Base-by-base conservation (phyloP, 495 filamentous ascomycete genomes). In the Xylaria grammica region DNA sequence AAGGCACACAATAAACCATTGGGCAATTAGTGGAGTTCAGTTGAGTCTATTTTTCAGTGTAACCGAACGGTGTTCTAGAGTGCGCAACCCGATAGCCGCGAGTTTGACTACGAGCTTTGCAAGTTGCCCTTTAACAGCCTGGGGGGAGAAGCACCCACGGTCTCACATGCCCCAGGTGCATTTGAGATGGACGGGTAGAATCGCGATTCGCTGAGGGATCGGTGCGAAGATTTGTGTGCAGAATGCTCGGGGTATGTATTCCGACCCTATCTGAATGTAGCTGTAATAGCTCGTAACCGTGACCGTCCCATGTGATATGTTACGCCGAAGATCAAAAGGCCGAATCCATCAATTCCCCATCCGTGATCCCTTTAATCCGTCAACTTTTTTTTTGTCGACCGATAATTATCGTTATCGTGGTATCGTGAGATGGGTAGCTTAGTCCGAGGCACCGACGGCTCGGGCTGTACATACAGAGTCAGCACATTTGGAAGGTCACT, bases 391-490 rank as follows among this genome's bases (percentile, higher is more conserved):
- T 44, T 60, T 44, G 67, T 69, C 62, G 67, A 67, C 67, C 57
- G 64, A 58, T 53, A 48, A 65, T 67, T 29, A 36, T 62, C 71
- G 55, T 72, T 57, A 69, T 74, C 65, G 29, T 74, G 67, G 72
- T 74, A 72, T 74, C 72, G 69, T 74, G 67, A 74, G 67, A 68
- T 66, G 59, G 70, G 71, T 67, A 61, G 61, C 79, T 79, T 86
- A 87, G 66, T 88, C 86, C 69, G 82, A 72, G 49, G 77, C 85
- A 68, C 78, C 78, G 73, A 88, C 83, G 72, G 84, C 86, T 73
- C 86, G 86, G 78, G 86, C 86, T 88, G 68, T 74, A 51, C 49
- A 49, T 74, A 51, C 49, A 49, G 52, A 40, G 74, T 84, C 56
- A 84, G 83, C 61, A 76, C 67, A 19, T 57, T 52, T 44, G 15